Conservation (phyloP, 768 basidiomycete species). For the Cyathus striatus region DNA sequence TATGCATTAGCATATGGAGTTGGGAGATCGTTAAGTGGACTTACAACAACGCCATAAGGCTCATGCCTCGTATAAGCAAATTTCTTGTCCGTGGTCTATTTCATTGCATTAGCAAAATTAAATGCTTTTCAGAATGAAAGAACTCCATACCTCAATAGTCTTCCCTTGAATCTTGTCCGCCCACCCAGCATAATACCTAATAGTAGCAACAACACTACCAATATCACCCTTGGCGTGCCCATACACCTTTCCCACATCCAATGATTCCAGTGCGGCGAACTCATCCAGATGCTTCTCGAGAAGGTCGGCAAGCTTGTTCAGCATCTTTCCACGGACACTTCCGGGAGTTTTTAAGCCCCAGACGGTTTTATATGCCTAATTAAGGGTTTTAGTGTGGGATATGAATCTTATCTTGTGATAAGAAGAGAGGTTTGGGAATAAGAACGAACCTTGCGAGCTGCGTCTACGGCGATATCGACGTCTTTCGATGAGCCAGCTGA, state of each 20-base stretch:
- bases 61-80: constrained; percentile 68
- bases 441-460: constrained; percentile 53
- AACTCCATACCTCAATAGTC: constrained; percentile 50
- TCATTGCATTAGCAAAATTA: background rate
- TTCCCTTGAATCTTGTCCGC: constrained; percentile 82
- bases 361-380: constrained; percentile 39
- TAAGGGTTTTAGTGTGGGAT: too few relatives aligned
- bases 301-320: constrained; percentile 59
- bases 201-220: constrained; percentile 33
- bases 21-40: background rate
- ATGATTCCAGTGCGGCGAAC: constrained; percentile 68
- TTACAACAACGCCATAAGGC: constrained; percentile 53
- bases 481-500: constrained; percentile 54
- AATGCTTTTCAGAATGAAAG: constrained; percentile 3
- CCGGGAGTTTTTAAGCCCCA: constrained; percentile 69
- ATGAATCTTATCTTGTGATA: too few relatives aligned
- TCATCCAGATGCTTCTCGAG: constrained; percentile 59
- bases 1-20: too few relatives aligned
- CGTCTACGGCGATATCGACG: constrained; percentile 59
- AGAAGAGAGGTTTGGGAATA: too few relatives aligned
- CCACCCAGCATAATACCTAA: constrained; percentile 87
- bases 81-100: constrained; percentile 48
- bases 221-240: constrained; percentile 47
- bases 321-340: constrained; percentile 42
- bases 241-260: constrained; percentile 69